Percentiles rank a stretch among this genome's conserved stretches.
Conservation (phyloP, 768 basidiomycete species). For the Gloeopeniophorella convolvens region DNA sequence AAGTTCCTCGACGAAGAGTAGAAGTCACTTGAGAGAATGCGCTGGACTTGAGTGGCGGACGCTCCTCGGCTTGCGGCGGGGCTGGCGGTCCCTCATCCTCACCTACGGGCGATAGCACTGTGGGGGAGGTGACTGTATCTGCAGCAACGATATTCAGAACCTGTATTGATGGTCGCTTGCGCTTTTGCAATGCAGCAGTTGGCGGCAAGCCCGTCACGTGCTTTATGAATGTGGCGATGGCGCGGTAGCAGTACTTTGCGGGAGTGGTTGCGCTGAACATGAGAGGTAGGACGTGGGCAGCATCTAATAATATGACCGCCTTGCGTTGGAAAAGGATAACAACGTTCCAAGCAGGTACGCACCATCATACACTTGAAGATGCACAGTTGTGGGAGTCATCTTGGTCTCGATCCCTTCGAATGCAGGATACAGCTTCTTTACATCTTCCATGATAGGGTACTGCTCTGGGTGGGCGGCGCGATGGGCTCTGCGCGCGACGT, state of each 20-base stretch:
- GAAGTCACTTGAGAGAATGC: neutral
- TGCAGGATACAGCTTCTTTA: conserved; percentile 48
- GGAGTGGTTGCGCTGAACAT: conserved; percentile 70
- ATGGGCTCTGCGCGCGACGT: conserved; percentile 54
- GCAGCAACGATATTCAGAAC: neutral
- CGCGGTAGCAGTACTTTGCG: conserved; percentile 74
- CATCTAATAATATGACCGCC: conserved; percentile 35
- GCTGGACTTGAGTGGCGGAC: neutral
- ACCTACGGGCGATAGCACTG: neutral
- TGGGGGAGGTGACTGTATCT: neutral
- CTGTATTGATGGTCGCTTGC: neutral
- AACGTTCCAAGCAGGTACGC: conserved; percentile 13
- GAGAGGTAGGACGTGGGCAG: conserved; percentile 66
- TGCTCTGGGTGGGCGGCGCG: conserved; percentile 80
- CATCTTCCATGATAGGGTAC: conserved; percentile 45
- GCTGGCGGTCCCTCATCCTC: neutral
- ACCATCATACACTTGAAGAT: conserved; percentile 92
- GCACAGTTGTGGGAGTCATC: conserved; percentile 64
- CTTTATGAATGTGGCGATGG: conserved; percentile 68
- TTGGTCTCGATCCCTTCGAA: conserved; percentile 49
- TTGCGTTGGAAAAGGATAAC: neutral
- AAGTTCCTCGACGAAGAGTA: neutral
- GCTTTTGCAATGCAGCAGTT: neutral
- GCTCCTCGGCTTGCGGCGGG: neutral
- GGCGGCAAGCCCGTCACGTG: conserved; percentile 50